Evolutionary conservation across 2,329 filamentous ascomycete species (phyloP).

Genomic region (Fusarium torreyae): DNA sequence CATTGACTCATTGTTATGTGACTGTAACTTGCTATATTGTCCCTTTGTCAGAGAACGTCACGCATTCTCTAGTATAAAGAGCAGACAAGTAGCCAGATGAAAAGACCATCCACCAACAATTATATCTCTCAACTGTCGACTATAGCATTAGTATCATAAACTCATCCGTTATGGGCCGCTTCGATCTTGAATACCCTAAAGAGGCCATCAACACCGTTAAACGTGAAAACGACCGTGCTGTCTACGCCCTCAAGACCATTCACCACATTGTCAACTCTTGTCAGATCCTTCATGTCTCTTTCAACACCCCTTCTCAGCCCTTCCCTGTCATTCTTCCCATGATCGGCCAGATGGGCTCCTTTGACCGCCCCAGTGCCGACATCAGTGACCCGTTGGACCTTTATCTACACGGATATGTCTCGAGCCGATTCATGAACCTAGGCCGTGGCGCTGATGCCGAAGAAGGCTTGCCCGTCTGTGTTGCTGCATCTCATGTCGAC

Average conservation of each 20-base stretch:
- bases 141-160: background rate
- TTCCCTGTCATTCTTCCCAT: conserved; percentile 87
- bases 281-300: conserved; percentile 86
- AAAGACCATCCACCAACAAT: background rate
- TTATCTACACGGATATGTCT: conserved; percentile 90
- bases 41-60: background rate
- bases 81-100: background rate
- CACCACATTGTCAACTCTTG: conserved; percentile 81
- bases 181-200: conserved; percentile 73
- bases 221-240: conserved; percentile 74
- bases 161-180: conserved; percentile 53
- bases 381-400: conserved; percentile 77
- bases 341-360: conserved; percentile 87
- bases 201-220: conserved; percentile 76
- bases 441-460: conserved; percentile 53
- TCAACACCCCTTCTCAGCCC: conserved; percentile 73
- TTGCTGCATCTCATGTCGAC: conserved; percentile 82
- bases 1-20: conserved; percentile 4
- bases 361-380: conserved; percentile 71
- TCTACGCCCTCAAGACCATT: conserved; percentile 80
- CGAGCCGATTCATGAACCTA: conserved; percentile 81
- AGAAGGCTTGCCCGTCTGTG: conserved; percentile 76
- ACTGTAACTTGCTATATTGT: background rate
- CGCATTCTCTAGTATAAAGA: conserved; percentile 17
- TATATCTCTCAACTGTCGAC: background rate